A percentile compares a stretch with the other conserved stretches of the same genome.
phyloP scores from a whole-genome alignment of 257 asterid genomes.

The Gentiana straminea region DNA sequence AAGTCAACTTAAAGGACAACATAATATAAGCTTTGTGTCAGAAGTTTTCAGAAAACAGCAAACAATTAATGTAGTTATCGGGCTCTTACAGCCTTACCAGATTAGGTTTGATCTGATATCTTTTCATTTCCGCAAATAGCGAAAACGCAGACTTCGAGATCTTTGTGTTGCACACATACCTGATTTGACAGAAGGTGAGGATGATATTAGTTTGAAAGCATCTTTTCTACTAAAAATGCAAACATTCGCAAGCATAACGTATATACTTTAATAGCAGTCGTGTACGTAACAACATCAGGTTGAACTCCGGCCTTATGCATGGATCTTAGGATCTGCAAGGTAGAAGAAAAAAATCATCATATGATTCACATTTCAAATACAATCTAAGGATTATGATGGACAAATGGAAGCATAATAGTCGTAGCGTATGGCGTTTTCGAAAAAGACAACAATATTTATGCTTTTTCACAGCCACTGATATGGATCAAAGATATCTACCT shows the following conservation, averaged over 20 bases:
- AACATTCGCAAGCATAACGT: conserved; percentile 11
- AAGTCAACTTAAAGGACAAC: too few species aligned
- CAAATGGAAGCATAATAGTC: too few species aligned
- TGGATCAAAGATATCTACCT: conserved; percentile 9
- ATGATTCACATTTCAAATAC: background rate
- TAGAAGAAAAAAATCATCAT: conserved; percentile 14
- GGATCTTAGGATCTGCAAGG: conserved; percentile 69
- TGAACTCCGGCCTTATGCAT: conserved; percentile 71
- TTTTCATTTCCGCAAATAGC: conserved; percentile 67
- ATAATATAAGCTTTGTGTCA: too few species aligned
- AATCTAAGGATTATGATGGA: background rate
- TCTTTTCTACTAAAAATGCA: conserved; percentile 5
- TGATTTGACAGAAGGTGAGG: conserved; percentile 22
- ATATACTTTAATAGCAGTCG: conserved; percentile 84
- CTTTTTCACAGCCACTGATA: background rate
- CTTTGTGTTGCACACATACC: conserved; percentile 69
- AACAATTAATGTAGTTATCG: too few species aligned
- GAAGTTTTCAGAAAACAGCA: too few species aligned
- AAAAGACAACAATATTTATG: background rate
- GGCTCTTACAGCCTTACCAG: conserved; percentile 32
- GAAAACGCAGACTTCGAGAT: conserved; percentile 54
- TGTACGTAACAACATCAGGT: conserved; percentile 82
- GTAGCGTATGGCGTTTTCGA: background rate
- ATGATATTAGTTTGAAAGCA: conserved; percentile 2
- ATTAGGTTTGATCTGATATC: conserved; percentile 68